Conservation (phyloP, 306 rosid genomes). For the Sindora glabra region DNA sequence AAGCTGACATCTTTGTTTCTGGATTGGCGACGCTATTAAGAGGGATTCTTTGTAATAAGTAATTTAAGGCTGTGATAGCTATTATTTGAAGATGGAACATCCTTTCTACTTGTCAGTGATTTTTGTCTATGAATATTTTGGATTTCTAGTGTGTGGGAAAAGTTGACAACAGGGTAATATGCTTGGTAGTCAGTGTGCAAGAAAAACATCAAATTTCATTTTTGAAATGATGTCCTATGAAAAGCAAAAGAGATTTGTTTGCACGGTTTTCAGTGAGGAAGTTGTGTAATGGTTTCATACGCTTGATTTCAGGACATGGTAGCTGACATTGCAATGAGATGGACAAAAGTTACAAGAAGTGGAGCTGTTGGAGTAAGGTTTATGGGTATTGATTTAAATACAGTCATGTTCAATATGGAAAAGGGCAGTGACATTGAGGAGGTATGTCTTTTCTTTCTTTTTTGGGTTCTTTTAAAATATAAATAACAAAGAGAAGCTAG, state of each 20-base stretch:
- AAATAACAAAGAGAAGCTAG: neutral
- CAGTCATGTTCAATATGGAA: conserved; percentile 87
- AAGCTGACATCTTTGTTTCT: neutral
- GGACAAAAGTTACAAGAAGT: conserved; percentile 76
- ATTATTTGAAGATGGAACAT: neutral
- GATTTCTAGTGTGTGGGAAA: neutral
- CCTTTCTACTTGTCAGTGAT: neutral
- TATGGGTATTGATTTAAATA: conserved; percentile 68
- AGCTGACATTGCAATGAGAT: conserved; percentile 66
- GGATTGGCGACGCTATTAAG: neutral
- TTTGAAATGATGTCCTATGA: neutral
- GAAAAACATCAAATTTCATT: neutral
- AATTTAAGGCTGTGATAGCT: neutral
- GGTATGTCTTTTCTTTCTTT: conserved; percentile 30
- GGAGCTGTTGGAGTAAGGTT: conserved; percentile 68
- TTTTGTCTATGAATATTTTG: neutral
- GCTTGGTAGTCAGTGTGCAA: neutral
- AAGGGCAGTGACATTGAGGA: conserved; percentile 61
- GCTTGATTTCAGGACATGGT: conserved; percentile 55
- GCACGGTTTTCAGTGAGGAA: conserved; percentile 1
- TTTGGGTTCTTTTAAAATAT: neutral
- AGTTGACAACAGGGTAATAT: neutral
- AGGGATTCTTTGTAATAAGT: neutral
- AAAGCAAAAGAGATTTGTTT: too few relatives aligned
- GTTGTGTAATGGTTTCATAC: neutral